Percentiles rank a stretch among this genome's conserved stretches.
These are phyloP conservation scores for Takakia lepidozioides DNA, from an alignment of 225 moss, liverwort and hornwort species.

Conservation along the genomic window DNA sequence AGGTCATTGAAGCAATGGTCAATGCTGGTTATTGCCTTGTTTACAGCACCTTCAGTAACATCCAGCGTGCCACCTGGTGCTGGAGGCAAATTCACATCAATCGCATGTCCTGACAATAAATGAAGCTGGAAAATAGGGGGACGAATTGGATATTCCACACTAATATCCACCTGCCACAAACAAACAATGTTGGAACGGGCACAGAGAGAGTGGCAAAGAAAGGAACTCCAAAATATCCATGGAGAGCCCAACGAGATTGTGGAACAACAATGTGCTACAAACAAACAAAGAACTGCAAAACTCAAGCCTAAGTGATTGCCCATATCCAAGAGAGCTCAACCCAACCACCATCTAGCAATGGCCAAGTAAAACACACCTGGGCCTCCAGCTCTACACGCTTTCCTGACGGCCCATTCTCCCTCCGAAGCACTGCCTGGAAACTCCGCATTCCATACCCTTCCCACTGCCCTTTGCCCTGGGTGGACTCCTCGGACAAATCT, in stretches of 20 bases:
- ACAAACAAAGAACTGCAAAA: conserved; percentile 2
- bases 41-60: conserved; percentile 33
- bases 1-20: conserved; percentile 51
- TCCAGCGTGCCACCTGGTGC: conserved; percentile 51
- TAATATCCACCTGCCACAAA: conserved; percentile 40
- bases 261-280: conserved; percentile 2
- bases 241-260: neutral
- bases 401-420: conserved; percentile 59
- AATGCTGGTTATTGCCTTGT: conserved; percentile 17
- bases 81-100: conserved; percentile 32
- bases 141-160: conserved; percentile 74
- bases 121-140: conserved; percentile 61
- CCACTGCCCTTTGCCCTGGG: conserved; percentile 23
- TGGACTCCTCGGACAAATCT: conserved; percentile 16
- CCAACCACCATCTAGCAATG: no score
- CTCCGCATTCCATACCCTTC: conserved; percentile 48
- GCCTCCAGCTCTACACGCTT: conserved; percentile 82
- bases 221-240: neutral
- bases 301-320: conserved; percentile 2
- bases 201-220: neutral
- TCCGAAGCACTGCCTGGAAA: conserved; percentile 62
- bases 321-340: no score
- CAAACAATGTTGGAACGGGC: no score
- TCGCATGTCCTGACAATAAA: conserved; percentile 36
- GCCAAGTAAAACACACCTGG: conserved; percentile 32